Evolutionary conservation across 2,329 filamentous ascomycete genomes (phyloP).

Genomic region (Alternaria gaisen): DNA sequence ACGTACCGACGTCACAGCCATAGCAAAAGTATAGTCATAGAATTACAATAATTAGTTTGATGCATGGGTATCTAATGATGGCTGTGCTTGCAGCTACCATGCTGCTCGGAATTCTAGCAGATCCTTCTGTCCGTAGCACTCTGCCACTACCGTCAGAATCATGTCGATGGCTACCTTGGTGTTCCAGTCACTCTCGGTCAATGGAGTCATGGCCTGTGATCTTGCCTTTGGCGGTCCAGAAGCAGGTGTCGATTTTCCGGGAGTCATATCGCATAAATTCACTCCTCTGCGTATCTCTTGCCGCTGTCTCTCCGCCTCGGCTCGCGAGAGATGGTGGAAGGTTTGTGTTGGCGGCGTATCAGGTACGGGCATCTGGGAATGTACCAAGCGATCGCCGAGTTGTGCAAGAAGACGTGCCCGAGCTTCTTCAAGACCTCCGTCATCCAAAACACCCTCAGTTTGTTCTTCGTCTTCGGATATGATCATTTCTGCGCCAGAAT

Average conservation of each 20-base stretch:
- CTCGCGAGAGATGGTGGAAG: constrained; percentile 20
- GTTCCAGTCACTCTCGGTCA: constrained; percentile 56
- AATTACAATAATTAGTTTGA: constrained; percentile 8
- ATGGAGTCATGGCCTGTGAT: not conserved
- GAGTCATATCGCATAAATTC: constrained; percentile 1
- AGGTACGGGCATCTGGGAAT: constrained; percentile 22
- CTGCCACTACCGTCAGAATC: constrained; percentile 87
- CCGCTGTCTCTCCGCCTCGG: constrained; percentile 34
- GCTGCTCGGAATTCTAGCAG: constrained; percentile 75
- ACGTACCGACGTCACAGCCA: constrained; percentile 17
- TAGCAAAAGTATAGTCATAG: not conserved
- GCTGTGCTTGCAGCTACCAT: constrained; percentile 22
- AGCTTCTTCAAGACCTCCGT: constrained; percentile 58
- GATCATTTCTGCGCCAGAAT: constrained; percentile 32
- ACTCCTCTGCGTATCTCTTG: constrained; percentile 23
- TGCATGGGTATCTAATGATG: constrained; percentile 7
- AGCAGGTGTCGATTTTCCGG: not conserved
- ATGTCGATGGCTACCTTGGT: constrained; percentile 82
- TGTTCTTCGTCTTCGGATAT: constrained; percentile 32
- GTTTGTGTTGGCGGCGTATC: not conserved
- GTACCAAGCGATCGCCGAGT: constrained; percentile 47
- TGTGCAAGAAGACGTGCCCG: constrained; percentile 58
- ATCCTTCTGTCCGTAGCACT: constrained; percentile 89
- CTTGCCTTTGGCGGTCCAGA: not conserved
- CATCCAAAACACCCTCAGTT: constrained; percentile 13